Evolutionary conservation across 306 rosid species (phyloP).

Genomic region (Vicia faba): DNA sequence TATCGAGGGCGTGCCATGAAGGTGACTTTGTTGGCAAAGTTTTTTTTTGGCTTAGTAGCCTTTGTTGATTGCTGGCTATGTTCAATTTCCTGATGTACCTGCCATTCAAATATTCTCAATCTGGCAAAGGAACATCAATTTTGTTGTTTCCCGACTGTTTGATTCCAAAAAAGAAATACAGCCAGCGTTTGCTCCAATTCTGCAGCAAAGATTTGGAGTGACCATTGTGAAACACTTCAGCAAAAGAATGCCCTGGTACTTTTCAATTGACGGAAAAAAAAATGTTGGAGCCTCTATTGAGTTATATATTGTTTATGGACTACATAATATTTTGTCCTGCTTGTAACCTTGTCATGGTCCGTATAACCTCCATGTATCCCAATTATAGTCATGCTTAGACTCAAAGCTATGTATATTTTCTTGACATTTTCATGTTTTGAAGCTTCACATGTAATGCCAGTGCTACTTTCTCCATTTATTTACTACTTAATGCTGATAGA

Average conservation of each 20-base stretch:
- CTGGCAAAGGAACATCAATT: background rate
- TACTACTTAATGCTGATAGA: slow-evolving; percentile 33
- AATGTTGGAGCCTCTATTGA: too few relatives aligned
- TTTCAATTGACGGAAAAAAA: background rate
- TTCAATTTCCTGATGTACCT: background rate
- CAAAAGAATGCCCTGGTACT: background rate
- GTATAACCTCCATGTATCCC: background rate
- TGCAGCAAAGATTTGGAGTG: slow-evolving; percentile 3
- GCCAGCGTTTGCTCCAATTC: background rate
- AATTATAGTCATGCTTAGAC: slow-evolving; percentile 5
- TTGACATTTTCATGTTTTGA: slow-evolving; percentile 24
- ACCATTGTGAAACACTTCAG: background rate
- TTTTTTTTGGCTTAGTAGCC: background rate
- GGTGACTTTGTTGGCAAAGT: background rate
- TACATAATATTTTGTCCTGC: background rate
- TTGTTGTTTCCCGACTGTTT: background rate
- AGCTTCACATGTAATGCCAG: slow-evolving; percentile 17
- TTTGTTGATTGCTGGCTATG: background rate
- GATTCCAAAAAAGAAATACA: background rate
- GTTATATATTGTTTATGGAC: too few relatives aligned
- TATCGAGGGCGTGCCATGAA: background rate
- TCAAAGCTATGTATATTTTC: background rate
- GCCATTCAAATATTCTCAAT: background rate
- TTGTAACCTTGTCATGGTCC: background rate
- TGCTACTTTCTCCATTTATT: slow-evolving; percentile 9